Conservation (phyloP, 1,139 yeast species). For the Blastobotrys apis region DNA sequence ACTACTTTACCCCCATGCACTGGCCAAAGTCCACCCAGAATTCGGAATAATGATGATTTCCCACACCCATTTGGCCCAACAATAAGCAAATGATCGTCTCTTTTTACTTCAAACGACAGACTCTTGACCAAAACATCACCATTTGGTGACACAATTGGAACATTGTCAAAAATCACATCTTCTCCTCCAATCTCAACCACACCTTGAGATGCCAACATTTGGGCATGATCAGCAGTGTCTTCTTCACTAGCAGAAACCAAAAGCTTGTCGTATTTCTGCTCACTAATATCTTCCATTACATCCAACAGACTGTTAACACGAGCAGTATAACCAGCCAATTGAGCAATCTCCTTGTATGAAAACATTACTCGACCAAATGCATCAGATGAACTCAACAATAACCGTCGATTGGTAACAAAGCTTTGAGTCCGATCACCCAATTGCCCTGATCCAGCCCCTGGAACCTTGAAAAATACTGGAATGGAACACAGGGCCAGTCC, state of each 20-base stretch:
- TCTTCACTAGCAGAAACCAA: conserved; percentile 27
- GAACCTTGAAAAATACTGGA: conserved; percentile 74
- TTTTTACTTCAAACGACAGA: conserved; percentile 65
- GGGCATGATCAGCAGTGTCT: conserved; percentile 20
- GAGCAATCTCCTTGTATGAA: conserved; percentile 79
- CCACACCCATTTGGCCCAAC: conserved; percentile 98
- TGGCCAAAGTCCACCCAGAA: conserved; percentile 93
- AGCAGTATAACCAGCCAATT: conserved; percentile 76
- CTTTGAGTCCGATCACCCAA: conserved; percentile 41
- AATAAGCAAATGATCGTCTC: conserved; percentile 81
- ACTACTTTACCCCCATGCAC: conserved; percentile 55
- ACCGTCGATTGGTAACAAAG: conserved; percentile 85
- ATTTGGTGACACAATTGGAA: conserved; percentile 80
- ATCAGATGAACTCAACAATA: conserved; percentile 79
- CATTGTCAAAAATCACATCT: conserved; percentile 63
- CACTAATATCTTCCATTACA: conserved; percentile 52
- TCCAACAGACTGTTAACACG: conserved; percentile 71
- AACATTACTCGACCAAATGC: conserved; percentile 85
- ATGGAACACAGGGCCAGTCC: conserved; percentile 85
- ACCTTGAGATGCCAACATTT: conserved; percentile 23
- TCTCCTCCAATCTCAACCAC: conserved; percentile 51
- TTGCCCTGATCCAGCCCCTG: conserved; percentile 35
- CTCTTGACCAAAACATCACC: conserved; percentile 67
- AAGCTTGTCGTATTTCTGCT: conserved; percentile 32
- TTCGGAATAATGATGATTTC: conserved; percentile 83